These are phyloP conservation scores for Hymenoscyphus albidus DNA, from an alignment of 2,329 filamentous ascomycete genomes.

Conservation along the genomic window DNA sequence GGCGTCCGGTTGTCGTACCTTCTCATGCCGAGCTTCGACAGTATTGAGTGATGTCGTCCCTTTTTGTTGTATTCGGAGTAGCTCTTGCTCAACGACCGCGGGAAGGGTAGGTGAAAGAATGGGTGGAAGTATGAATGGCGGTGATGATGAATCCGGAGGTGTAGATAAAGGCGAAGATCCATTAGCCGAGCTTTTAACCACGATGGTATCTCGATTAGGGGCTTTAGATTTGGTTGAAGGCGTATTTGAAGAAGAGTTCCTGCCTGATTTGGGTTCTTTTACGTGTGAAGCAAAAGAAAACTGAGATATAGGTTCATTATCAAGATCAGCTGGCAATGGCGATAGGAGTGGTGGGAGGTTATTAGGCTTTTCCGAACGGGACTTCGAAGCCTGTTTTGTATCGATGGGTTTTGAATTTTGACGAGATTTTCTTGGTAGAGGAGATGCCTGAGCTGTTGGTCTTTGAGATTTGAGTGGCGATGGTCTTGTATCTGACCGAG, in stretches of 20 bases:
- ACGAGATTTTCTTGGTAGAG: conserved; percentile 17
- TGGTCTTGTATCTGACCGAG: conserved; percentile 17
- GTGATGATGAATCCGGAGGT: conserved; percentile 19
- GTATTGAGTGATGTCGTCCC: conserved; percentile 24
- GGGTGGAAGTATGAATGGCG: conserved; percentile 27
- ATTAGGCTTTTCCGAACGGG: conserved; percentile 18
- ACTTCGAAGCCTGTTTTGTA: conserved; percentile 15
- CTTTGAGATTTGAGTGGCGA: conserved; percentile 23
- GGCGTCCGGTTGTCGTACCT: conserved; percentile 31
- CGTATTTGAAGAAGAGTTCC: conserved; percentile 21
- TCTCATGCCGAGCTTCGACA: conserved; percentile 33
- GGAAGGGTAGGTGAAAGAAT: conserved; percentile 34
- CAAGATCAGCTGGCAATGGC: conserved; percentile 28
- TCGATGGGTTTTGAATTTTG: conserved; percentile 14
- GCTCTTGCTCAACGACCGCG: conserved; percentile 31
- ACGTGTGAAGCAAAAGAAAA: conserved; percentile 7
- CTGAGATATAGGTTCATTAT: conserved; percentile 16
- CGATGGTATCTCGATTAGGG: conserved; percentile 20
- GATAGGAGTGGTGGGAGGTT: conserved; percentile 27
- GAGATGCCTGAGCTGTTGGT: conserved; percentile 15
- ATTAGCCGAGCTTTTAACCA: conserved; percentile 17
- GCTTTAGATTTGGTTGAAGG: conserved; percentile 20
- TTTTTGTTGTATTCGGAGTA: conserved; percentile 26
- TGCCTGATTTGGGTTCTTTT: conserved; percentile 16
- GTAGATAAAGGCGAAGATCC: conserved; percentile 20